phyloP scores from a whole-genome alignment of 257 asterid species.

The Ligustrum vulgare region DNA sequence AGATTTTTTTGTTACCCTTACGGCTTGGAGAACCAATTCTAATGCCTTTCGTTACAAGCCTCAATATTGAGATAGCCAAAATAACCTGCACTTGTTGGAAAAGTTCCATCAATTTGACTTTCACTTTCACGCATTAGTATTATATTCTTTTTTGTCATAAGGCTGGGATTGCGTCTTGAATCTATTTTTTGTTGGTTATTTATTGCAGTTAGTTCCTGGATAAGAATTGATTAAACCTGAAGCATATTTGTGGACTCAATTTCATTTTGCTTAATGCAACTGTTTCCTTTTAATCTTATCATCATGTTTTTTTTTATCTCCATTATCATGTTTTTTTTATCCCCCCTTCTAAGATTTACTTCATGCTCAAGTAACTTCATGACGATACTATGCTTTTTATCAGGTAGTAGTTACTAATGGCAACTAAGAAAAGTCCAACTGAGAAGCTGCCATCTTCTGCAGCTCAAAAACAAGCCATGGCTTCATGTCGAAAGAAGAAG shows the following conservation, averaged over 20 bases:
- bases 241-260: not conserved
- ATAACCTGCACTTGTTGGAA: not conserved
- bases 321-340: no score
- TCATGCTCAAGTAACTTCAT: not conserved
- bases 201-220: not conserved
- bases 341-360: not conserved
- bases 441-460: no score
- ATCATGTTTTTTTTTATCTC: no score
- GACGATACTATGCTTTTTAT: not conserved
- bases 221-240: not conserved
- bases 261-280: not conserved
- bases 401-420: constrained; percentile 27
- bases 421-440: no score
- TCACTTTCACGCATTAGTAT: no score
- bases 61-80: not conserved
- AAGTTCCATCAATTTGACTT: no score
- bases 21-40: not conserved
- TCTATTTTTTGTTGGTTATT: not conserved
- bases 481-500: no score
- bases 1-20: not conserved
- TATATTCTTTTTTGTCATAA: not conserved
- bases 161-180: not conserved
- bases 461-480: no score
- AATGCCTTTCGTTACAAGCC: not conserved
- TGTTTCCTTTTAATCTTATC: not conserved